These are phyloP conservation scores for Mycosarcoma maydis DNA, from an alignment of 1,284 basidiomycete species.

Conservation along the genomic window DNA sequence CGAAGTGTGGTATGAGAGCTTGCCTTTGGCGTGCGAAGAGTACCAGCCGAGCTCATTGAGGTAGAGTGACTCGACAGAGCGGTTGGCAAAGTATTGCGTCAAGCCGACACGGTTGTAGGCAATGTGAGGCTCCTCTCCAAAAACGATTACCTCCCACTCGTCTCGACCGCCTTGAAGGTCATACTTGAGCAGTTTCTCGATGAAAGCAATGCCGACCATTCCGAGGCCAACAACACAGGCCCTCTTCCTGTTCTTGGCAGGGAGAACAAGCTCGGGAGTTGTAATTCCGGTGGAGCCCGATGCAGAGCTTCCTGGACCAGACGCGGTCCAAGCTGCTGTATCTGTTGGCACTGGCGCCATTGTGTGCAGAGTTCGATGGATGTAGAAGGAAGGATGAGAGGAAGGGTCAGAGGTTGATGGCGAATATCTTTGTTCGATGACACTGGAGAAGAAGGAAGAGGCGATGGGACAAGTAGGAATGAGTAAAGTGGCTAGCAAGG, in stretches of 20 bases:
- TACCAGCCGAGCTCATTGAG: conserved; percentile 76
- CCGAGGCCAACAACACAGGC: conserved; percentile 75
- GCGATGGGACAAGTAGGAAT: background rate
- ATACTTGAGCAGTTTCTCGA: conserved; percentile 60
- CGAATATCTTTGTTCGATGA: background rate
- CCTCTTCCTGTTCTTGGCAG: conserved; percentile 41
- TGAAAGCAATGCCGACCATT: conserved; percentile 75
- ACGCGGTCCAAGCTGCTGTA: conserved; percentile 6
- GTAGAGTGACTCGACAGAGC: conserved; percentile 75
- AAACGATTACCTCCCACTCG: conserved; percentile 51
- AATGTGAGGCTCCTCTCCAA: conserved; percentile 75
- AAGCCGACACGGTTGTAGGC: conserved; percentile 74
- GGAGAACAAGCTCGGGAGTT: conserved; percentile 24
- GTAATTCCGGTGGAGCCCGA: conserved; percentile 40
- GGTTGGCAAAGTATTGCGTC: conserved; percentile 76
- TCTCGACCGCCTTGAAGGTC: conserved; percentile 49
- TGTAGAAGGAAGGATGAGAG: background rate
- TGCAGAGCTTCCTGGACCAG: conserved; percentile 15
- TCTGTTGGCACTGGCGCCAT: conserved; percentile 46
- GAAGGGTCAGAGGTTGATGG: too few species aligned
- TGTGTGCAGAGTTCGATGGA: background rate
- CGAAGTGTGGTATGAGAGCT: conserved; percentile 60
- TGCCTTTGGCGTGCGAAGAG: conserved; percentile 62
- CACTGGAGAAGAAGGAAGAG: background rate
- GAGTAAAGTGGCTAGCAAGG: background rate